A percentile compares a stretch with the other conserved stretches of the same genome.
These are phyloP conservation scores for Chalaropsis ovoidea DNA, from an alignment of 2,329 filamentous ascomycete genomes.

Conservation along the genomic window DNA sequence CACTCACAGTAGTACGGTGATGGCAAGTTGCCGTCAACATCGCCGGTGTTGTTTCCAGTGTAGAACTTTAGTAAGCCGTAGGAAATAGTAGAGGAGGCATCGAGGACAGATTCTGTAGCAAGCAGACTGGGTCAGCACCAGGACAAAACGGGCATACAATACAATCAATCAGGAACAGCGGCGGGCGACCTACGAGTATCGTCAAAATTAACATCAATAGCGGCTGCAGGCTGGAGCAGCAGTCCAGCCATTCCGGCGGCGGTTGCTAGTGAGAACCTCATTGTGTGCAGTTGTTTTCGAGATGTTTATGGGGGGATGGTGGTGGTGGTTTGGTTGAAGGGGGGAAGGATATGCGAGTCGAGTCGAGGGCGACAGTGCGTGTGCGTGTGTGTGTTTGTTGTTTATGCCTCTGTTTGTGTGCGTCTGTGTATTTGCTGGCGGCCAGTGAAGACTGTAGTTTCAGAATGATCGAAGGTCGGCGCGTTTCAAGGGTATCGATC, in stretches of 20 bases:
- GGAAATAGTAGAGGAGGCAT: slow-evolving; percentile 40
- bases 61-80: slow-evolving; percentile 43
- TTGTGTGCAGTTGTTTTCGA: background rate
- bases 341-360: background rate
- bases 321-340: background rate
- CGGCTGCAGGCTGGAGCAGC: slow-evolving; percentile 18
- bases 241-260: slow-evolving; percentile 21
- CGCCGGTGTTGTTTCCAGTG: slow-evolving; percentile 49
- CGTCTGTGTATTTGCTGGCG: background rate
- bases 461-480: background rate
- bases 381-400: background rate
- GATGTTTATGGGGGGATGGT: background rate
- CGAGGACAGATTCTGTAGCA: slow-evolving; percentile 40
- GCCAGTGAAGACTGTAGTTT: background rate
- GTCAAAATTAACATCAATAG: slow-evolving; percentile 29
- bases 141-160: slow-evolving; percentile 13
- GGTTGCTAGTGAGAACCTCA: slow-evolving; percentile 24
- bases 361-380: background rate
- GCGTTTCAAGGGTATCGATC: background rate
- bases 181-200: slow-evolving; percentile 29
- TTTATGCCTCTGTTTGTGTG: background rate
- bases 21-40: slow-evolving; percentile 48
- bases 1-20: slow-evolving; percentile 54
- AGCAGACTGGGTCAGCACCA: slow-evolving; percentile 28
- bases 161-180: too few relatives aligned